Percentiles rank a stretch among this genome's conserved stretches.
phyloP scores from a whole-genome alignment of 2,329 filamentous ascomycete genomes.

The Bipolaris zeicola region DNA sequence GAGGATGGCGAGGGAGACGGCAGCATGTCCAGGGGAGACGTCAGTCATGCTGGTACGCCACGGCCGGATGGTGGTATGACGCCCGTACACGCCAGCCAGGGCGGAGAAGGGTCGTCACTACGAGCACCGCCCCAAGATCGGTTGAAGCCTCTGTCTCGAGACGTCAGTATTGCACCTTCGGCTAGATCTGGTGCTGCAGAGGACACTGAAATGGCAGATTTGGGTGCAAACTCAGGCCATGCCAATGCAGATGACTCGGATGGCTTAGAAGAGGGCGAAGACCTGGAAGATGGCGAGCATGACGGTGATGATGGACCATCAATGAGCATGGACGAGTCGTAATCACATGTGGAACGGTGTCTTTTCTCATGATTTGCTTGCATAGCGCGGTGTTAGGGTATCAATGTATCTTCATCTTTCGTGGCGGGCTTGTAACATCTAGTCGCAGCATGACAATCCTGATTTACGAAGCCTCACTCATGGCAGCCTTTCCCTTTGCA shows the following conservation, averaged over 20 bases:
- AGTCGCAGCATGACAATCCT: neutral
- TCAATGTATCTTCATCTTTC: slow-evolving; percentile 13
- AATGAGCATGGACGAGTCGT: slow-evolving; percentile 40
- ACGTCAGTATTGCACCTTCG: slow-evolving; percentile 33
- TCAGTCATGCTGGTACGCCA: slow-evolving; percentile 54
- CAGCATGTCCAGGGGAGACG: slow-evolving; percentile 43
- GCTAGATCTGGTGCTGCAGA: slow-evolving; percentile 31
- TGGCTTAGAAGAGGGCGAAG: slow-evolving; percentile 42
- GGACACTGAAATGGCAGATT: slow-evolving; percentile 42
- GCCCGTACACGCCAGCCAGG: slow-evolving; percentile 46
- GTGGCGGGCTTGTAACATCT: neutral
- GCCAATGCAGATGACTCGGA: slow-evolving; percentile 40
- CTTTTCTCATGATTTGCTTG: slow-evolving; percentile 19
- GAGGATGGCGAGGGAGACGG: slow-evolving; percentile 51
- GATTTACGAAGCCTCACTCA: slow-evolving; percentile 41
- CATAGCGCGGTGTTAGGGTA: slow-evolving; percentile 44
- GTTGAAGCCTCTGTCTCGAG: slow-evolving; percentile 39
- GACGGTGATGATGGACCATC: slow-evolving; percentile 30
- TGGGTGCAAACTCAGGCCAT: slow-evolving; percentile 27
- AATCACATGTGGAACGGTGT: slow-evolving; percentile 9
- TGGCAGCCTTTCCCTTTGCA: slow-evolving; percentile 47
- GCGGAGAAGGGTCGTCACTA: slow-evolving; percentile 35
- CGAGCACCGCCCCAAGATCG: slow-evolving; percentile 41
- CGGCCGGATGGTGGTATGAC: slow-evolving; percentile 50
- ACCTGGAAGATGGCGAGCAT: slow-evolving; percentile 39